These are phyloP conservation scores for Brachypodium distachyon DNA, from an alignment of 202 grass and related monocot genomes.

Conservation along the genomic window DNA sequence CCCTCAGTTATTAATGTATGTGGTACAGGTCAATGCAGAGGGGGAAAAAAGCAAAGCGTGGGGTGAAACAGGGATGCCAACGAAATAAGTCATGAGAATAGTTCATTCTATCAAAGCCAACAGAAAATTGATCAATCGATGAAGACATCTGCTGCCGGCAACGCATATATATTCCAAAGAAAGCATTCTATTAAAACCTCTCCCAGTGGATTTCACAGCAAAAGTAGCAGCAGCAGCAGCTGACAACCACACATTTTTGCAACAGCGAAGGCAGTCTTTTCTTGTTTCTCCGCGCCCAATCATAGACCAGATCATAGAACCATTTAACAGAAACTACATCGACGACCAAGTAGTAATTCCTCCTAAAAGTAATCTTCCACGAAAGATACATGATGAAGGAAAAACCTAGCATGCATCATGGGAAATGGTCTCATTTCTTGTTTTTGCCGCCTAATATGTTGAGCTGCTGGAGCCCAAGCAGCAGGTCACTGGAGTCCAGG, in stretches of 20 bases:
- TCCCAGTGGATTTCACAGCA: neutral
- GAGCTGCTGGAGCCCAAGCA: constrained; percentile 76
- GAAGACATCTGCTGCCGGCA: too few relatives aligned
- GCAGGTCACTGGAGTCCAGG: constrained; percentile 69
- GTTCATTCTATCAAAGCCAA: too few relatives aligned
- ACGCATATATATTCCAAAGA: too few relatives aligned
- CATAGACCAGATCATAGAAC: neutral
- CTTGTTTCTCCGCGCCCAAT: neutral
- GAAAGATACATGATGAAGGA: neutral
- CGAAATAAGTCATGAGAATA: too few relatives aligned
- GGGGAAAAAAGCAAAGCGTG: too few relatives aligned
- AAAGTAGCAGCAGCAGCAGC: neutral
- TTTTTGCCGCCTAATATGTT: constrained; percentile 28
- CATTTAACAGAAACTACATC: neutral
- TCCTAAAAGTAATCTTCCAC: constrained; percentile 7
- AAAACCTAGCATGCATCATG: neutral
- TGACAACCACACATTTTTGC: neutral
- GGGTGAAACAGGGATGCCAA: too few relatives aligned
- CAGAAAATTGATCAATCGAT: too few relatives aligned
- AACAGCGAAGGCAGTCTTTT: neutral
- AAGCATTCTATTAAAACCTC: neutral
- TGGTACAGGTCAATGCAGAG: too few relatives aligned
- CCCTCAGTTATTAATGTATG: too few relatives aligned
- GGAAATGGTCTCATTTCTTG: constrained; percentile 30
- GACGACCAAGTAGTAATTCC: neutral